Evolutionary conservation across 2,329 filamentous ascomycete species (phyloP), one percentile per base, ranked within the genome.

Genomic region (Apiospora sp.): DNA sequence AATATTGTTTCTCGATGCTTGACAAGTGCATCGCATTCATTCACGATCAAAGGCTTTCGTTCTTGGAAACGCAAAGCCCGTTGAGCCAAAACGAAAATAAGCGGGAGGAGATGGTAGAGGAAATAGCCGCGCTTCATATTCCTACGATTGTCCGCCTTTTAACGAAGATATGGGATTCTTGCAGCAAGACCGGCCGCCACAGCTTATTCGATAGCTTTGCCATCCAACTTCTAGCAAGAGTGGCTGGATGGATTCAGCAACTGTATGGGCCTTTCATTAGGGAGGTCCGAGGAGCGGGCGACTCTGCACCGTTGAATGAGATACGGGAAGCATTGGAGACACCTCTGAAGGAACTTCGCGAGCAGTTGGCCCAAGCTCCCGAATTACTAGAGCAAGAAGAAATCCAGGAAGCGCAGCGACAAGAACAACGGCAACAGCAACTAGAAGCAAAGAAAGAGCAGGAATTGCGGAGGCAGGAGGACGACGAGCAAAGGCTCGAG

Each of bases 61-160:
- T 72, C 43, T 27, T 71, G 61, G 19, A 49, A 43, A 34, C 54
- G 67, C 43, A 68, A 24, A 24, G 69, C 71, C 44, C 49, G 48
- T 44, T 49, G 19, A 72, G 76, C 46, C 48, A 41, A 8, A 68
- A 72, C 34, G 27, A 64, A 16, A 48, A 73, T 41, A 75, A 74
- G 69, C 75, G 75, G 46, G 72, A 75, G 34, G 61, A 74, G 41
- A 75, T 79, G 67, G 69, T 68, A 6, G 68, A 73, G 44, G 80
- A 80, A 64, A 72, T 81, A 46, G 54, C 76, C 10, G 69, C 71
- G 5, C 72, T 75, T 67, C 74, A 78, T 12, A 76, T 80, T 13
- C 79, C 79, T 46, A 77, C 75, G 74, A 41, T 80, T 10, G 68
- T 77, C 44, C 77, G 76, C 43, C 72, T 78, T 54, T 68, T 81